These are phyloP conservation scores for Daldinia grandis DNA, from an alignment of 495 filamentous ascomycete species.

Conservation along the genomic window DNA sequence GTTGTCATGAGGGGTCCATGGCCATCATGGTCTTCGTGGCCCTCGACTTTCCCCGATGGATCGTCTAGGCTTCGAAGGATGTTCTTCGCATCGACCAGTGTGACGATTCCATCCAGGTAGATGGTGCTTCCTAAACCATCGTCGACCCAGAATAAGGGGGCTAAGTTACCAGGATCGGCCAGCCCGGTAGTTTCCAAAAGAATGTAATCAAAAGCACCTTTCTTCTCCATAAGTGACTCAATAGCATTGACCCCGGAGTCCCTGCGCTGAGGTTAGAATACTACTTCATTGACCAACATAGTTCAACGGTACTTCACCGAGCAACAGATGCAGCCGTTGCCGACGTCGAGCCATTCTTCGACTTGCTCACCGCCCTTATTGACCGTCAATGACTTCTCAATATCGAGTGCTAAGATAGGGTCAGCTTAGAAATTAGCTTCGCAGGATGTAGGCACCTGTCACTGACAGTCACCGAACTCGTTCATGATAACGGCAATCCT, in stretches of 20 bases:
- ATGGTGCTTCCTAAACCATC: slow-evolving; percentile 92
- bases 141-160: slow-evolving; percentile 97
- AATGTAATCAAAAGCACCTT: slow-evolving; percentile 96
- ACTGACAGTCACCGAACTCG: slow-evolving; percentile 94
- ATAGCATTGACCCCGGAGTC: slow-evolving; percentile 93
- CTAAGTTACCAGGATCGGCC: slow-evolving; percentile 94
- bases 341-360: slow-evolving; percentile 94
- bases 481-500: slow-evolving; percentile 98
- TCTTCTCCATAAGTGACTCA: slow-evolving; percentile 93
- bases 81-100: slow-evolving; percentile 94
- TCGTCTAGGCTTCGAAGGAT: slow-evolving; percentile 83
- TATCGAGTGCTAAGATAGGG: slow-evolving; percentile 73
- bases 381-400: slow-evolving; percentile 91
- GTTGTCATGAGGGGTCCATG: slow-evolving; percentile 77
- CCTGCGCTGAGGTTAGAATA: slow-evolving; percentile 54
- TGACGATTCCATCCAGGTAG: slow-evolving; percentile 96
- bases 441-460: background rate
- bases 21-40: slow-evolving; percentile 60
- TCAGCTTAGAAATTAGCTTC: slow-evolving; percentile 32
- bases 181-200: slow-evolving; percentile 96
- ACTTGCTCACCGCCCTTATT: slow-evolving; percentile 85
- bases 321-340: slow-evolving; percentile 98
- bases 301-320: slow-evolving; percentile 79
- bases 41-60: slow-evolving; percentile 66
- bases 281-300: background rate